Conservation (phyloP, 805 yeast species). For the Candida broadrunensis region DNA sequence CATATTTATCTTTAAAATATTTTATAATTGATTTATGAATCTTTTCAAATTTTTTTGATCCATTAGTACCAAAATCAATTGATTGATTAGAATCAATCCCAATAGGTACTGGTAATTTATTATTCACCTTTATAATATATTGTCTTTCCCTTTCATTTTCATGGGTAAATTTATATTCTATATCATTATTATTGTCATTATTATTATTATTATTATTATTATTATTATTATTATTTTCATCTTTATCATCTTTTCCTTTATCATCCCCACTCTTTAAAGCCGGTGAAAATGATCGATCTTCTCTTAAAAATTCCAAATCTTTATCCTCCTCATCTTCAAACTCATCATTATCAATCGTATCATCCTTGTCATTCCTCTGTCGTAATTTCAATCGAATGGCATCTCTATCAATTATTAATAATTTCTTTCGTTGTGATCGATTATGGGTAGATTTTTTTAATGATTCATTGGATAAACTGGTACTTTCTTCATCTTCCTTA, state of each 20-base stretch:
- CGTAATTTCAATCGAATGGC: constrained; percentile 6
- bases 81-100: constrained; percentile 5
- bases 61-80: constrained; percentile 23
- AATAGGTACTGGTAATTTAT: constrained; percentile 21
- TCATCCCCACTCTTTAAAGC: not conserved
- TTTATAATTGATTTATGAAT: constrained; percentile 16
- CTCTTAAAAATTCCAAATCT: not conserved
- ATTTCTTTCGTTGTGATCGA: no score
- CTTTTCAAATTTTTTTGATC: constrained; percentile 21
- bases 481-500: not conserved
- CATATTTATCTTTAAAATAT: constrained; percentile 9
- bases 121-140: constrained; percentile 25
- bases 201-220: no score
- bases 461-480: no score
- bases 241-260: not conserved
- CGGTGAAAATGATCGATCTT: constrained; percentile 1
- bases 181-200: not conserved
- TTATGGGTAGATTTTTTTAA: no score
- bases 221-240: no score
- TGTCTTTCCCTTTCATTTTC: constrained; percentile 24
- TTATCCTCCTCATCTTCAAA: constrained; percentile 5
- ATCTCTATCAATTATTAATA: constrained; percentile 9
- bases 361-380: not conserved
- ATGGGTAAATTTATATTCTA: constrained; percentile 17
- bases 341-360: not conserved